Evolutionary conservation across 805 yeast species (phyloP), one percentile per base, ranked within the genome.

Genomic region (Sporopachydermia lactativora): DNA sequence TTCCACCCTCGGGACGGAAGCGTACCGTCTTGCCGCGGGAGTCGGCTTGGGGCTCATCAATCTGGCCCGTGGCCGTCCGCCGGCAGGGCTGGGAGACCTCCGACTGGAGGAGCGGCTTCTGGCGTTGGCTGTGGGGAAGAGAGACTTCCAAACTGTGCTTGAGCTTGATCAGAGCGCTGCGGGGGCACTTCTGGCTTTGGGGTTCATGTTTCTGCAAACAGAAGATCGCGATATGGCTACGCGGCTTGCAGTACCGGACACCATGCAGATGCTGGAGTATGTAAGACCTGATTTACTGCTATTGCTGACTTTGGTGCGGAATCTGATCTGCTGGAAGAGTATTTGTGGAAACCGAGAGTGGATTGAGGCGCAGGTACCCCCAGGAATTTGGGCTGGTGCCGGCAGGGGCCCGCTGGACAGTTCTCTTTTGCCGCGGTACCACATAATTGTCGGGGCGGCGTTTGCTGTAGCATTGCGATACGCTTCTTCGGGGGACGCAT

Each of bases 21-120:
- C 88, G 1, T 89, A 88, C 51, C 62, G 94, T 42, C 61, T 84
- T 8, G 82, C 94, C 1, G 94, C 94, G 1, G 98, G 98, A 0
- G 71, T 89, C 35, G 75, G 95, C 0, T 58, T 88, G 14, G 99
- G 99, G 0, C 71, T 77, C 42, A 76, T 86, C 13, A 86, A 88
- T 51, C 56, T 86, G 19, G 95, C 94, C 1, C 71, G 73, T 42
- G 94, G 92, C 1, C 70, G 70, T 40, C 73, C 70, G 44, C 57
- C 79, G 39, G 61, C 69, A 38, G 77, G 77, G 0, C 56, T 74
- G 36, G 70, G 70, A 44, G 92, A 80, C 52, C 66, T 79, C 0
- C 76, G 70, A 48, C 70, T 81, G 3, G 71, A 76, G 17, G 85
- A 79, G 43, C 64, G 61, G 39, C 59, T 85, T 28, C 53, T 79